Base-by-base conservation (phyloP, 2,329 filamentous ascomycete genomes). In the Bipolaris victoriae region DNA sequence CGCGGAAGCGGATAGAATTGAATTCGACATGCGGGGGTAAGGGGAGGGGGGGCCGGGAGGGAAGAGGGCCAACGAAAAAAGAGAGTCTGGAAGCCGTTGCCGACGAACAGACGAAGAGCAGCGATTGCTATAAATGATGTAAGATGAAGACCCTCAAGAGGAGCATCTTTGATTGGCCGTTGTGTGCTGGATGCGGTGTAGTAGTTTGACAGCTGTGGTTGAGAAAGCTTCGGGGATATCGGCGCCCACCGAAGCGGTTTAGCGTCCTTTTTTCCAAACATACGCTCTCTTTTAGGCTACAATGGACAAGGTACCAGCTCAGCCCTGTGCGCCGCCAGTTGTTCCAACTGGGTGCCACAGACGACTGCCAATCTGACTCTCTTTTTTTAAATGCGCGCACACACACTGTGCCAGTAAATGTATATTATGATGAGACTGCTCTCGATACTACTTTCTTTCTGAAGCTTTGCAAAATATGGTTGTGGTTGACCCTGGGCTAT, bases 1-100 rank as follows among this genome's bases (percentile, higher is more conserved):
- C 50, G 91, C 84, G 4, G 83, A 84, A 51, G 79, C 71, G 43
- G 75, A 74, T 55, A 77, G 67, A 26, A 75, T 68, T n/a, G 71
- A 68, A 60, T 67, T 64, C 18, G 72, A 70, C 73, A 74, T 75
- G 57, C 54, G 52, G 52, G 44, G 49, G 52, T 31, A 31, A 31
- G 29, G 29, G 10, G 29, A 31, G 29, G 29, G 29, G 10, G 29
- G 29, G 29, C 10, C 10, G 29, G 10, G 29, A 31, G 10, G 10
- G 29, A 5, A 13, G 11, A 13, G 29, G 29, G 29, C 29, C 29
- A 31, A 31, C 29, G 10, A 13, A 31, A 31, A 31, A 31, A 46
- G 54, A 48, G 54, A 15, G 51, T 16, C 39, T 60, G 43, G 46
- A 45, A 20, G 16, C 16, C 29, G 29, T 31, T 31, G 3, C 29